phyloP scores from a whole-genome alignment of 2,329 filamentous ascomycete genomes.

The Paraphaeosphaeria sporulosa region DNA sequence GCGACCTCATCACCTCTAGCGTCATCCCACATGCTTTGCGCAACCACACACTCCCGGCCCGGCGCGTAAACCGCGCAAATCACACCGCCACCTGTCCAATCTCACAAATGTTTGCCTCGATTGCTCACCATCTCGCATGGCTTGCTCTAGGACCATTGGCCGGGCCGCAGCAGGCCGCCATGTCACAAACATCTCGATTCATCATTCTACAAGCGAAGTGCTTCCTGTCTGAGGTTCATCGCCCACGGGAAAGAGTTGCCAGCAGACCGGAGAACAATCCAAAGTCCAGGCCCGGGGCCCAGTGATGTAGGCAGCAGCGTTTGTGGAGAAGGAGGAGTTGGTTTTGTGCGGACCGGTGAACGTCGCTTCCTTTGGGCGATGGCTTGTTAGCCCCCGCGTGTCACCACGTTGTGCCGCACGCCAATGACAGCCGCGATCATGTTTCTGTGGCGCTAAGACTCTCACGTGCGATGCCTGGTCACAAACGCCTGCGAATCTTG shows the following conservation, averaged over 20 bases:
- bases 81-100: neutral
- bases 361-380: neutral
- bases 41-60: neutral
- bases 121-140: neutral
- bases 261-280: no score
- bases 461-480: neutral
- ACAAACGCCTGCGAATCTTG: neutral
- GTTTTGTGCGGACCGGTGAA: neutral
- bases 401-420: neutral
- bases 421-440: neutral
- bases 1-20: no score
- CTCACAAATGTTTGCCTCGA: neutral
- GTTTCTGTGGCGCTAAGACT: neutral
- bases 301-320: no score
- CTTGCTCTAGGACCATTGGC: no score
- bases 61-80: neutral
- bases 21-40: no score
- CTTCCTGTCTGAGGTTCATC: no score
- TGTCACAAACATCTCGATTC: neutral
- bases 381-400: neutral
- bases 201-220: no score
- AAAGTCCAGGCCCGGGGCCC: no score
- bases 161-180: neutral
- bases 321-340: neutral
- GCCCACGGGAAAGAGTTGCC: no score